Evolutionary conservation across 2,329 filamentous ascomycete genomes (phyloP).

Genomic region (Fusarium longipes): DNA sequence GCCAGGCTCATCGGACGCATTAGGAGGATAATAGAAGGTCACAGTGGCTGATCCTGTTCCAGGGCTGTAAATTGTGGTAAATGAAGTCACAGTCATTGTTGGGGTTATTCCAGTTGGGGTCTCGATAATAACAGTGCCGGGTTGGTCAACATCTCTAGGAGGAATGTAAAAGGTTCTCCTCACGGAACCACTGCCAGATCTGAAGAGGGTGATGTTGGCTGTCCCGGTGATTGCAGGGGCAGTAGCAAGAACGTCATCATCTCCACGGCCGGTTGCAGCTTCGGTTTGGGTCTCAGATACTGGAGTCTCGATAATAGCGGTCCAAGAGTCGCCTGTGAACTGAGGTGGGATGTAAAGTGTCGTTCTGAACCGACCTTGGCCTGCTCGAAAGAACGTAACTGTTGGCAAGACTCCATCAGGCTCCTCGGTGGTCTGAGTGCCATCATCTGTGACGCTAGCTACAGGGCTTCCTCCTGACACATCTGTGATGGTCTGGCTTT

Average conservation of each 20-base stretch:
- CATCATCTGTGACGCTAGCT: not conserved
- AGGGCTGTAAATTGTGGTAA: not conserved
- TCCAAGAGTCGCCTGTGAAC: constrained; percentile 4
- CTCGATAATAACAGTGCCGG: constrained; percentile 19
- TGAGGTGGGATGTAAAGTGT: constrained; percentile 16
- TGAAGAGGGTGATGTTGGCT: constrained; percentile 17
- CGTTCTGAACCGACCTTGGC: not conserved
- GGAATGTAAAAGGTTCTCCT: constrained; percentile 8
- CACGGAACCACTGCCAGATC: not conserved
- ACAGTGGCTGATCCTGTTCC: not conserved
- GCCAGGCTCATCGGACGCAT: not conserved
- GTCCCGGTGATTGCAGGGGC: constrained; percentile 3
- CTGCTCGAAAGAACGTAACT: constrained; percentile 25
- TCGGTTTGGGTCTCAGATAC: constrained; percentile 13
- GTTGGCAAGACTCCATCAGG: not conserved
- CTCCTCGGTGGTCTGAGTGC: not conserved
- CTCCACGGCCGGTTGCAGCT: constrained; percentile 4
- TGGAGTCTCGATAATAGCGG: constrained; percentile 10
- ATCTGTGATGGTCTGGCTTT: not conserved
- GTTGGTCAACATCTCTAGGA: not conserved
- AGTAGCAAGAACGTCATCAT: not conserved
- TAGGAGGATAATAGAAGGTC: constrained; percentile 5
- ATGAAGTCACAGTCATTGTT: not conserved
- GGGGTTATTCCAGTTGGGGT: not conserved
- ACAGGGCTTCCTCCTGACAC: not conserved